These are phyloP conservation scores for Labyrinthula sp. DNA, from an alignment of 352 stramenopile species.

Conservation along the genomic window DNA sequence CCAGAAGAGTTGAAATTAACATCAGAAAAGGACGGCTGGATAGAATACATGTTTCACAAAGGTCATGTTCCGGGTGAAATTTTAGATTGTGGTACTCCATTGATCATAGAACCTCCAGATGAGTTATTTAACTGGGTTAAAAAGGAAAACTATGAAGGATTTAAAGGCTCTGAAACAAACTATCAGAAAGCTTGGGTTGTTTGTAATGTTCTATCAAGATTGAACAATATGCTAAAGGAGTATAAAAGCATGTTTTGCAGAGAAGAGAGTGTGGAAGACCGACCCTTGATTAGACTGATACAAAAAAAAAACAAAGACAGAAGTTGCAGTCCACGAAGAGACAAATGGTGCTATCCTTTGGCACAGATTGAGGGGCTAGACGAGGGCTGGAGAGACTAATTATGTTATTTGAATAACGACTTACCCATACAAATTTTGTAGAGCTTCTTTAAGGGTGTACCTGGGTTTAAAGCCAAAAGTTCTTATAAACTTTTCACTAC, in stretches of 20 bases:
- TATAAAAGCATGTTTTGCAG: slow-evolving; percentile 27
- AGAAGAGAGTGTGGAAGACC: no score
- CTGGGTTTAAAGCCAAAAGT: no score
- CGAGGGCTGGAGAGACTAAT: slow-evolving; percentile 22
- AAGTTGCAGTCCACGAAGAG: background rate
- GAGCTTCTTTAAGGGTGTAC: slow-evolving; percentile 23
- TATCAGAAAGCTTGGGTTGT: slow-evolving; percentile 18
- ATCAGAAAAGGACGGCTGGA: no score
- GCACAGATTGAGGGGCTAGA: slow-evolving; percentile 24
- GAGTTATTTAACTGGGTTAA: no score
- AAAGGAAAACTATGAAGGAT: background rate
- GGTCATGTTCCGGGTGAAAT: slow-evolving; percentile 24
- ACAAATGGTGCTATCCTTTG: slow-evolving; percentile 28
- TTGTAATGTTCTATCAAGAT: slow-evolving; percentile 15
- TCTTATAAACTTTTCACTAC: no score
- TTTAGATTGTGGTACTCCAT: slow-evolving; percentile 13
- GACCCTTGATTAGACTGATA: slow-evolving; percentile 11
- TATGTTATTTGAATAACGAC: no score
- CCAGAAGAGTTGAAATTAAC: no score
- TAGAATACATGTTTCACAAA: slow-evolving; percentile 30
- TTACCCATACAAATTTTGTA: slow-evolving; percentile 2
- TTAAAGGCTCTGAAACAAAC: slow-evolving; percentile 6
- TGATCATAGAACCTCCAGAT: slow-evolving; percentile 19
- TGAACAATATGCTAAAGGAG: slow-evolving; percentile 7
- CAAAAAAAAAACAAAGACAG: slow-evolving; percentile 15